A percentile compares a stretch with the other conserved stretches of the same genome.
Evolutionary conservation across 176 grass and related monocot genomes (phyloP).

Genomic region (Cenchrus fungigraminus): DNA sequence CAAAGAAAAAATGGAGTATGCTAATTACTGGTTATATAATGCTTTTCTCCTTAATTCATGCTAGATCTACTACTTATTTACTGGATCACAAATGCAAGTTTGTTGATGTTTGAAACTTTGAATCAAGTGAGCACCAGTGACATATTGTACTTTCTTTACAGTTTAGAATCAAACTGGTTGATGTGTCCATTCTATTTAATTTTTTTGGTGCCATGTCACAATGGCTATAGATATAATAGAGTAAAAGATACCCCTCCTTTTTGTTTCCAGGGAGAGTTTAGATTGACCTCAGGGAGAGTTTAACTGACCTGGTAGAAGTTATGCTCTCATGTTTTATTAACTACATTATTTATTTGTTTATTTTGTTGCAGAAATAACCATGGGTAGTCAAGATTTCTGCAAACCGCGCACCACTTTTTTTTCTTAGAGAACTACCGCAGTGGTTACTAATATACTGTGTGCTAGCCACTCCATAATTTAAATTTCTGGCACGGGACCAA

Average conservation of each 20-base stretch:
- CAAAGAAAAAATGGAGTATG: not conserved
- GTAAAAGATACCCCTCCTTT: not conserved
- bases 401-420: not conserved
- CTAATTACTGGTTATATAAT: not conserved
- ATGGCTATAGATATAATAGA: not conserved
- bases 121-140: not conserved
- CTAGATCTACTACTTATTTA: not conserved
- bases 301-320: not conserved
- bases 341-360: slow-evolving; percentile 5
- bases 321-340: slow-evolving; percentile 12
- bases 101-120: not conserved
- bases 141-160: not conserved
- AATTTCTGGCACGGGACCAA: not conserved
- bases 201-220: not conserved
- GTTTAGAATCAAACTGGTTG: not conserved
- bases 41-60: slow-evolving; percentile 6
- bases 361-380: slow-evolving; percentile 27
- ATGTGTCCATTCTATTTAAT: slow-evolving; percentile 10
- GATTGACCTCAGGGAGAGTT: not conserved
- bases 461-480: slow-evolving; percentile 9
- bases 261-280: not conserved
- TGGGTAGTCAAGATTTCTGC: not conserved
- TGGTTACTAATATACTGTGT: slow-evolving; percentile 12
- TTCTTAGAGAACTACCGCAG: slow-evolving; percentile 12
- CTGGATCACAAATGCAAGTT: not conserved